Conservation (phyloP, 1,284 basidiomycete genomes). For the Malassezia slooffiae region DNA sequence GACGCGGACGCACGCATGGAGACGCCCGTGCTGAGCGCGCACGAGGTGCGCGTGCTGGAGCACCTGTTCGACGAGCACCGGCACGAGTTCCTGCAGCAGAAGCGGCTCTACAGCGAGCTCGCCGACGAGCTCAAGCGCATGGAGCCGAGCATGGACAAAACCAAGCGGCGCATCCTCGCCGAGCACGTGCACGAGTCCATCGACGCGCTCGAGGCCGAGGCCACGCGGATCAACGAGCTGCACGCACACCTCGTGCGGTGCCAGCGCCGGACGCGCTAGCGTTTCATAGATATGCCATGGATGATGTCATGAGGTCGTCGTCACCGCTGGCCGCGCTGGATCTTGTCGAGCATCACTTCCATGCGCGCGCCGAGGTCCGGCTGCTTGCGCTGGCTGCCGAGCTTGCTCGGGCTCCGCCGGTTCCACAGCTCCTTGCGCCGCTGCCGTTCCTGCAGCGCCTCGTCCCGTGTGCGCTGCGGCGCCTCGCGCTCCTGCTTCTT, state of each 20-base stretch:
- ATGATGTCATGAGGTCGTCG: too few relatives aligned
- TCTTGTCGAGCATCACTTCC: slow-evolving; percentile 43
- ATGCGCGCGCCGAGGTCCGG: slow-evolving; percentile 40
- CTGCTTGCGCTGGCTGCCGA: slow-evolving; percentile 35
- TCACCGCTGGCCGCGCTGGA: too few relatives aligned
- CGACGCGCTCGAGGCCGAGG: slow-evolving; percentile 35
- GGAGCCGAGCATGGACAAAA: slow-evolving; percentile 25
- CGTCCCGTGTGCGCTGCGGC: slow-evolving; percentile 25
- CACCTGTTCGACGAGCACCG: slow-evolving; percentile 26
- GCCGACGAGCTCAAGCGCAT: slow-evolving; percentile 41
- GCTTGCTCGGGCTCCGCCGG: slow-evolving; percentile 26
- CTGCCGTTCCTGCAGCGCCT: slow-evolving; percentile 26
- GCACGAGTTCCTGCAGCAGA: slow-evolving; percentile 40
- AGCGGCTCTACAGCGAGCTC: slow-evolving; percentile 36
- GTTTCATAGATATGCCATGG: too few relatives aligned
- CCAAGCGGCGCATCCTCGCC: slow-evolving; percentile 29
- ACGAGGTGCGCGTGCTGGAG: slow-evolving; percentile 12
- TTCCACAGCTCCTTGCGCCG: slow-evolving; percentile 36
- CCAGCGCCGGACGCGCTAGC: background rate
- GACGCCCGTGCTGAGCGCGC: background rate
- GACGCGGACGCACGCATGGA: too few relatives aligned
- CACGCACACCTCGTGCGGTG: slow-evolving; percentile 11
- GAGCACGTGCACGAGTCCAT: slow-evolving; percentile 39
- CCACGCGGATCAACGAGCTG: slow-evolving; percentile 29
- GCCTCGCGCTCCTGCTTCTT: slow-evolving; percentile 12